Evolutionary conservation across 2,329 filamentous ascomycete species (phyloP), one percentile per base, ranked within the genome.

Genomic region (Thelonectria blattea): DNA sequence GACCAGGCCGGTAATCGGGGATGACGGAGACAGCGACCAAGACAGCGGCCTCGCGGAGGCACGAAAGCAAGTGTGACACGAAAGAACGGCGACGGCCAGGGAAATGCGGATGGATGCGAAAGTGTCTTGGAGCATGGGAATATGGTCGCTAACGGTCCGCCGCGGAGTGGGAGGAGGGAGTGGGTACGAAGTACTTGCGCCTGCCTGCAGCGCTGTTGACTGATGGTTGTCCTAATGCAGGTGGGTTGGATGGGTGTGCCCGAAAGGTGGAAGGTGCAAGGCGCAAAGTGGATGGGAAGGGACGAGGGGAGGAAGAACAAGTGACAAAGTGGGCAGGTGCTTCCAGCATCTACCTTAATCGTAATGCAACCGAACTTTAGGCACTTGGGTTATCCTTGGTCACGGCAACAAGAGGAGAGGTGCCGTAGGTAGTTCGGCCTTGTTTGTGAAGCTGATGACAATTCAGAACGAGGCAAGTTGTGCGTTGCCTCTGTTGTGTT

Each of bases 211-310:
- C 6, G 22, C 30, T 50, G 34, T 37, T 37, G 34, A 37, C 34
- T 50, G 27, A 30, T 8, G 27, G 48, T 27, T 50, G 30, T 37
- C 48, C 48, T 14, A 50, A 37, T 56, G 54, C 47, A 46, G 37
- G 54, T 56, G 54, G 54, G 47, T 56, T 37, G 54, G 39, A 37
- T 49, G 53, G 54, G 39, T 27, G 39, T 34, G 37, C 24, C 42
- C 54, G 3, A 34, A 48, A 42, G 52, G 52, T 37, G 34, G 34
- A 37, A 37, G 34, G 34, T 37, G 34, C 34, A 14, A 10, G 48
- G 30, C 14, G 14, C 8, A 30, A 22, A n/a, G 22, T 24, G 32
- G 10, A n/a, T 37, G 24, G 27, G 37, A 32, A 56, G 43, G 30
- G 20, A 45, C 22, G 49, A 18, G 18, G 32, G 27, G 43, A 30